phyloP scores from a whole-genome alignment of 495 filamentous ascomycete genomes.

The Aspergillus bridgeri region DNA sequence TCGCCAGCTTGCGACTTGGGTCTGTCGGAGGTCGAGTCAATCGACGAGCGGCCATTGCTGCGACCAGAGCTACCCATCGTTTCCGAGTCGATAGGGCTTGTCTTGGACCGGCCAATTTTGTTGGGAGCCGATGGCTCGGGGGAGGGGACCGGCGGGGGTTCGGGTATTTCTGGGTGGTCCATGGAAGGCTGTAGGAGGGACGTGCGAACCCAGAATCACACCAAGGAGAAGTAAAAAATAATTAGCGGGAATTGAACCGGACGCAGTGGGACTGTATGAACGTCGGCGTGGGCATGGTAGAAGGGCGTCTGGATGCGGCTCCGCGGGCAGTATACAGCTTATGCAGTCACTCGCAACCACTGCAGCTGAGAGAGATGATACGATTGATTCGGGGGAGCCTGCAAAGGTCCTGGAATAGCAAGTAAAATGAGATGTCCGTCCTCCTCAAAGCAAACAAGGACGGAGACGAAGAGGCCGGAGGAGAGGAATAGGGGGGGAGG shows the following conservation, averaged over 20 bases:
- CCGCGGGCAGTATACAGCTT: neutral
- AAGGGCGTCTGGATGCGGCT: neutral
- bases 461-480: neutral
- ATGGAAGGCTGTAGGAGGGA: conserved; percentile 19
- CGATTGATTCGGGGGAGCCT: neutral
- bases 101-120: conserved; percentile 32
- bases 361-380: neutral
- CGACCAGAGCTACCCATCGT: conserved; percentile 31
- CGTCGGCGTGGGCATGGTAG: neutral
- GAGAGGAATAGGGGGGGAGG: neutral
- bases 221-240: conserved; percentile 5
- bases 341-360: neutral
- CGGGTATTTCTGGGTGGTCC: conserved; percentile 27
- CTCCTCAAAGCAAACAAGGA: neutral
- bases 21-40: conserved; percentile 41
- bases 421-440: neutral
- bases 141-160: conserved; percentile 17
- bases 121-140: conserved; percentile 25
- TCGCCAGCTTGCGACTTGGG: conserved; percentile 42
- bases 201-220: neutral
- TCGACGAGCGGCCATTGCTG: conserved; percentile 44
- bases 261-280: neutral
- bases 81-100: conserved; percentile 33
- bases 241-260: neutral
- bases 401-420: neutral